Evolutionary conservation across 805 yeast species (phyloP).

Genomic region (Ogataea corticis): DNA sequence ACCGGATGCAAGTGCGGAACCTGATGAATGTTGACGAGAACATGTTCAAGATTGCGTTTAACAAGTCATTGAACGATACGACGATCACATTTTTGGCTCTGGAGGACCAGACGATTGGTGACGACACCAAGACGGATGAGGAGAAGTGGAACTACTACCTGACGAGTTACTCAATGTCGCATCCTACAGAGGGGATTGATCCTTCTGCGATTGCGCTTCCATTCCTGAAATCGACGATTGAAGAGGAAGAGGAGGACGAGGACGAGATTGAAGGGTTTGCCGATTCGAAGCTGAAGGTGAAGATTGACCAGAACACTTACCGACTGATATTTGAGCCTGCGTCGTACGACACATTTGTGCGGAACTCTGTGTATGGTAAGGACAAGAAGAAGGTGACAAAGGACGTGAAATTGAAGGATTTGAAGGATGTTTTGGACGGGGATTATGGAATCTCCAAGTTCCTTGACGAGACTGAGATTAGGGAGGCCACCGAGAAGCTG

Average conservation of each 20-base stretch:
- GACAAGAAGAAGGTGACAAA: slow-evolving; percentile 25
- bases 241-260: slow-evolving; percentile 44
- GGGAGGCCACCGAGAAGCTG: slow-evolving; percentile 33
- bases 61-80: slow-evolving; percentile 51
- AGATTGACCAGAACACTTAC: slow-evolving; percentile 76
- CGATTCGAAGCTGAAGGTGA: slow-evolving; percentile 71
- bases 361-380: slow-evolving; percentile 50
- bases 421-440: slow-evolving; percentile 48
- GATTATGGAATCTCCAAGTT: slow-evolving; percentile 57
- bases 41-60: slow-evolving; percentile 83
- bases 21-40: slow-evolving; percentile 82
- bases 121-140: slow-evolving; percentile 56
- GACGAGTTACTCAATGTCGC: slow-evolving; percentile 89
- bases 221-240: slow-evolving; percentile 61
- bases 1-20: slow-evolving; percentile 83
- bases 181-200: slow-evolving; percentile 95
- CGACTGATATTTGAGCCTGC: slow-evolving; percentile 77
- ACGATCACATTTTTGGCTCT: slow-evolving; percentile 81
- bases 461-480: slow-evolving; percentile 42
- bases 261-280: slow-evolving; percentile 57
- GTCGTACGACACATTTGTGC: slow-evolving; percentile 75
- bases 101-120: slow-evolving; percentile 84
- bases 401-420: slow-evolving; percentile 21
- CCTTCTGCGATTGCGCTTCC: slow-evolving; percentile 77
- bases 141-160: slow-evolving; percentile 92